phyloP scores from a whole-genome alignment of 2,329 filamentous ascomycete genomes.

The Plenodomus biglobosus region DNA sequence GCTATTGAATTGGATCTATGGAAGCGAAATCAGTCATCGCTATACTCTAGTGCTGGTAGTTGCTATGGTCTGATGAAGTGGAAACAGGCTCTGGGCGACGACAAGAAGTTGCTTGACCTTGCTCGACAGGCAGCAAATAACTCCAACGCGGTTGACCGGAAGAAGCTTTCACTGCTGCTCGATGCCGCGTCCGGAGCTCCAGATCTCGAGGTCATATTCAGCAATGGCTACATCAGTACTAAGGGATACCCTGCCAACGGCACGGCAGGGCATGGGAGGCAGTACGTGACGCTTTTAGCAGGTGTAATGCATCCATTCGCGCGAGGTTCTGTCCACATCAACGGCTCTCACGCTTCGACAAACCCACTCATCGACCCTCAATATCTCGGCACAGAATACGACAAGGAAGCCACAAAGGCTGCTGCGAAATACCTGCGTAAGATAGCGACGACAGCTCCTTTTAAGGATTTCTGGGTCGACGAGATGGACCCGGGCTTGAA shows the following conservation, averaged over 20 bases:
- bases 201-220: too few species aligned
- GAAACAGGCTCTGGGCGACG: slow-evolving; percentile 8
- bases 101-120: slow-evolving; percentile 26
- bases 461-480: slow-evolving; percentile 20
- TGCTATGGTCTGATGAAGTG: slow-evolving; percentile 29
- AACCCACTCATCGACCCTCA: slow-evolving; percentile 45
- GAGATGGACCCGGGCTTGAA: slow-evolving; percentile 10
- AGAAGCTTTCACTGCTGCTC: neutral
- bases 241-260: slow-evolving; percentile 6
- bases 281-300: slow-evolving; percentile 16
- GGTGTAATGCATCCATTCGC: slow-evolving; percentile 44
- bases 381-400: slow-evolving; percentile 50
- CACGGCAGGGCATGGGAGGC: slow-evolving; percentile 18
- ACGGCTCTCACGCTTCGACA: slow-evolving; percentile 29
- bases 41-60: slow-evolving; percentile 29
- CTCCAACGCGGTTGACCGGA: too few species aligned
- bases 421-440: slow-evolving; percentile 37
- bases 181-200: slow-evolving; percentile 14
- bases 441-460: slow-evolving; percentile 3
- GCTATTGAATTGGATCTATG: neutral
- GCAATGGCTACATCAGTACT: too few species aligned
- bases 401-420: slow-evolving; percentile 47
- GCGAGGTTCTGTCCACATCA: slow-evolving; percentile 46
- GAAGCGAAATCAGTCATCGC: neutral
- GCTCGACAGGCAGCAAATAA: too few species aligned